phyloP scores from a whole-genome alignment of 2,329 filamentous ascomycete species.

The Teratosphaeria zuluensis region DNA sequence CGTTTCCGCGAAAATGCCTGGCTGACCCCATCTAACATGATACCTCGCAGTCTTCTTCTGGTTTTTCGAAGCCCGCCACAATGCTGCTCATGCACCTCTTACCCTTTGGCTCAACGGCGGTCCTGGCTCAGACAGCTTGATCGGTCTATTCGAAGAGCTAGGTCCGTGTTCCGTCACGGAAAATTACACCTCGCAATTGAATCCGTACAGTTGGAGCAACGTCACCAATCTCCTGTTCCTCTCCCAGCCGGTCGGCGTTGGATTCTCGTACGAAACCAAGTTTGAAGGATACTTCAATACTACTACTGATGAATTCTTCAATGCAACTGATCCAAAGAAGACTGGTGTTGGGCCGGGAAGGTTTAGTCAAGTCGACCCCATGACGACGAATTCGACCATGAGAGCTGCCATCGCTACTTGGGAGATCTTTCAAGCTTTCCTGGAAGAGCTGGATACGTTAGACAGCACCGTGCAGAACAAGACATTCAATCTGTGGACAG shows the following conservation, averaged over 20 bases:
- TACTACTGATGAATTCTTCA: constrained; percentile 6
- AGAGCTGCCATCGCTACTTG: constrained; percentile 45
- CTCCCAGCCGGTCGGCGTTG: constrained; percentile 52
- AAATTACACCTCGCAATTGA: constrained; percentile 41
- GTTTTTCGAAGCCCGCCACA: constrained; percentile 45
- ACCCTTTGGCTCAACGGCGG: constrained; percentile 52
- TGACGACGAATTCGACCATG: constrained; percentile 44
- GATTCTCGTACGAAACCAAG: constrained; percentile 41
- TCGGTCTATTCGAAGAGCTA: constrained; percentile 41
- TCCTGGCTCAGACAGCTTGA: constrained; percentile 44
- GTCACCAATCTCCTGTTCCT: constrained; percentile 48
- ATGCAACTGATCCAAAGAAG: constrained; percentile 26
- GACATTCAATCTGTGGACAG: constrained; percentile 50
- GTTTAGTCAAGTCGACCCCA: constrained; percentile 40
- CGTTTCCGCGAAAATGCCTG: background rate
- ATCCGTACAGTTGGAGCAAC: constrained; percentile 55
- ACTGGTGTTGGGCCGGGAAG: constrained; percentile 27
- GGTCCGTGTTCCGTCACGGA: constrained; percentile 42
- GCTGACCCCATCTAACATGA: background rate
- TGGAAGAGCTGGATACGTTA: constrained; percentile 39
- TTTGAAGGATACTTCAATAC: background rate
- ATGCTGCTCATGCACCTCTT: constrained; percentile 45
- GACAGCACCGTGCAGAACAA: constrained; percentile 42
- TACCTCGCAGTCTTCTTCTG: constrained; percentile 48
- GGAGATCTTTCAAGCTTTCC: constrained; percentile 46